phyloP scores from a whole-genome alignment of 164 flowering plant genomes.

The Berberis vulgaris region DNA sequence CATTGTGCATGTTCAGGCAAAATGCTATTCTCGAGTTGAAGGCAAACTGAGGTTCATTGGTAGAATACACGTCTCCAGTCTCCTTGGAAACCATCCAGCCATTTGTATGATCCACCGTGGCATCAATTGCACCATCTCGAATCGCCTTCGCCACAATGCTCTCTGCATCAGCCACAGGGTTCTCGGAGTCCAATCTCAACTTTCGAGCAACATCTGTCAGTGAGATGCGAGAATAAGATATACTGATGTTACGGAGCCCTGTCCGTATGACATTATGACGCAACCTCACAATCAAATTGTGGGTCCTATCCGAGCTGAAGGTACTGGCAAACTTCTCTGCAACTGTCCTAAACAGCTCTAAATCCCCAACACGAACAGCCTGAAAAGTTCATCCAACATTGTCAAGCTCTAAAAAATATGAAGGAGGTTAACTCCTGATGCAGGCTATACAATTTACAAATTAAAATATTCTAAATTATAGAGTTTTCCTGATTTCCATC shows the following conservation, averaged over 20 bases:
- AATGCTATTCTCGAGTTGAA: conserved; percentile 86
- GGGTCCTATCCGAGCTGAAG: conserved; percentile 66
- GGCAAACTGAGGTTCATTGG: conserved; percentile 77
- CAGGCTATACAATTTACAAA: background rate
- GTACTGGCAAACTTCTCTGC: conserved; percentile 65
- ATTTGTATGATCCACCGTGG: conserved; percentile 71
- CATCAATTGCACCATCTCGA: conserved; percentile 93
- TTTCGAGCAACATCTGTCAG: conserved; percentile 77
- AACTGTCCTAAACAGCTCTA: conserved; percentile 67
- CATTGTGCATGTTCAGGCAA: conserved; percentile 93
- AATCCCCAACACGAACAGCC: conserved; percentile 97
- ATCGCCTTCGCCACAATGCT: conserved; percentile 93
- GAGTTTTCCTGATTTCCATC: background rate
- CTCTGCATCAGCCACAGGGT: conserved; percentile 91
- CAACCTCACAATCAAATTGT: conserved; percentile 82
- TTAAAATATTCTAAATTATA: no score
- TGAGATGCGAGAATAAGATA: conserved; percentile 86
- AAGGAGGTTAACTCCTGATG: no score
- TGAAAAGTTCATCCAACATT: conserved; percentile 20
- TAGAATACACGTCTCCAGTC: conserved; percentile 91
- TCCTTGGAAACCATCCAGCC: conserved; percentile 91
- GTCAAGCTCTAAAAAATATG: background rate
- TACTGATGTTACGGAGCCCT: conserved; percentile 86
- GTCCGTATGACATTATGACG: conserved; percentile 93
- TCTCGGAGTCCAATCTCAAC: conserved; percentile 64